phyloP scores from a whole-genome alignment of 345 rosid genomes.

The Syzygium aqueum region DNA sequence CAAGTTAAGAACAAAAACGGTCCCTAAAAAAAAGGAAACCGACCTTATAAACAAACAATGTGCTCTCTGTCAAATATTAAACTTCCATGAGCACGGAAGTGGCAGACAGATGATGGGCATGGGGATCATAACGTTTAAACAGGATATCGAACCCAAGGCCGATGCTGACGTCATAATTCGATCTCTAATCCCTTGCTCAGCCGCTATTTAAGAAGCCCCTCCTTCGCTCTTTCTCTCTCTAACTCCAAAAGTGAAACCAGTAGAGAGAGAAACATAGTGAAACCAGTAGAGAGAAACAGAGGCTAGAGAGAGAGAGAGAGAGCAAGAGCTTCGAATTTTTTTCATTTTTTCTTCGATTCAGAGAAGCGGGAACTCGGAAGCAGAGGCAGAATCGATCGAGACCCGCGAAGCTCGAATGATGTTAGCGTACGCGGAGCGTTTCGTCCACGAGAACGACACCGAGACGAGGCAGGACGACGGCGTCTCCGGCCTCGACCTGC shows the following conservation, averaged over 20 bases:
- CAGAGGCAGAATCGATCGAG: not conserved
- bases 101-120: slow-evolving; percentile 33
- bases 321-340: not conserved
- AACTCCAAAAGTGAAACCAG: not conserved
- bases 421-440: slow-evolving; percentile 71
- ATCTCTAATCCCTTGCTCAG: not conserved
- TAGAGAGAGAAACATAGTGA: not conserved
- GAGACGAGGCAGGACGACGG: slow-evolving; percentile 35
- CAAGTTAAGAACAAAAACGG: too few relatives aligned
- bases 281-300: not conserved
- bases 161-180: slow-evolving; percentile 6
- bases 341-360: not conserved
- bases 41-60: not conserved
- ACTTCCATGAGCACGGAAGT: slow-evolving; percentile 2
- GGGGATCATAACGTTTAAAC: slow-evolving; percentile 13
- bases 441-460: slow-evolving; percentile 61
- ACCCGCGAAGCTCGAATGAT: slow-evolving; percentile 17
- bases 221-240: not conserved
- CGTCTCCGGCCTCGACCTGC: slow-evolving; percentile 35
- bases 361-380: not conserved
- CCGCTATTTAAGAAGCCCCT: slow-evolving; percentile 14
- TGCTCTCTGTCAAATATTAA: not conserved
- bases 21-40: not conserved
- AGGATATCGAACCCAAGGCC: not conserved
- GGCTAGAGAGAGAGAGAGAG: not conserved